These are phyloP conservation scores for Candolleomyces aberdarensis DNA, from an alignment of 768 basidiomycete species.

Conservation along the genomic window DNA sequence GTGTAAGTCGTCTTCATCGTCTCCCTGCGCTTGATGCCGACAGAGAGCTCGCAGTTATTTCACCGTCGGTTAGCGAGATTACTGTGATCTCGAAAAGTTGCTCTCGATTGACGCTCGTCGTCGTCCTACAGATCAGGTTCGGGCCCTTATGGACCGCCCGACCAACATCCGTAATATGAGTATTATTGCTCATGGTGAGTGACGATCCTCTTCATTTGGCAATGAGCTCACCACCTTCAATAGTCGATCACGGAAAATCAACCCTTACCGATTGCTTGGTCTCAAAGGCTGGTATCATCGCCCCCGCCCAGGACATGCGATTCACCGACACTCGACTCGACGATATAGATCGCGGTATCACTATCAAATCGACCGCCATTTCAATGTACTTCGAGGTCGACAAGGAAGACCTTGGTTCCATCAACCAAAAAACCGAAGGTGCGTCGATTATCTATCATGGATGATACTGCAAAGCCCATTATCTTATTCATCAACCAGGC, in stretches of 20 bases:
- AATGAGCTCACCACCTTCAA: constrained; percentile 9
- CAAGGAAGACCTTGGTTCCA: constrained; percentile 80
- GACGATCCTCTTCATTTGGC: constrained; percentile 5
- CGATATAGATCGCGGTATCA: constrained; percentile 99
- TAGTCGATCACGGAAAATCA: constrained; percentile 99
- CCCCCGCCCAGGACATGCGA: constrained; percentile 87
- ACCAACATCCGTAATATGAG: constrained; percentile 96
- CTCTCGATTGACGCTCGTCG: constrained; percentile 11
- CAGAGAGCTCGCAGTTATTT: constrained; percentile 62
- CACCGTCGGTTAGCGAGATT: constrained; percentile 66
- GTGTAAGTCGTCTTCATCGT: constrained; percentile 56
- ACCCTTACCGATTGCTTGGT: constrained; percentile 98
- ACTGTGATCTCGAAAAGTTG: neutral
- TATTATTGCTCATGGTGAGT: constrained; percentile 83
- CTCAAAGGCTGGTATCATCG: constrained; percentile 99
- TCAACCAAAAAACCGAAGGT: constrained; percentile 96
- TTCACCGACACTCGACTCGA: constrained; percentile 97
- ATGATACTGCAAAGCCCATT: neutral
- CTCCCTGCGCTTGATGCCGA: constrained; percentile 26
- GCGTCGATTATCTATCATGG: constrained; percentile 20
- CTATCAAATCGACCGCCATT: constrained; percentile 99
- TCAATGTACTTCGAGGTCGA: constrained; percentile 98
- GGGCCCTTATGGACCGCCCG: constrained; percentile 82
- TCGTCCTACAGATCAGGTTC: constrained; percentile 68
- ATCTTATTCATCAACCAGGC: constrained; percentile 39